Evolutionary conservation across 257 asterid genomes (phyloP).

Genomic region (Penstemon davidsonii): DNA sequence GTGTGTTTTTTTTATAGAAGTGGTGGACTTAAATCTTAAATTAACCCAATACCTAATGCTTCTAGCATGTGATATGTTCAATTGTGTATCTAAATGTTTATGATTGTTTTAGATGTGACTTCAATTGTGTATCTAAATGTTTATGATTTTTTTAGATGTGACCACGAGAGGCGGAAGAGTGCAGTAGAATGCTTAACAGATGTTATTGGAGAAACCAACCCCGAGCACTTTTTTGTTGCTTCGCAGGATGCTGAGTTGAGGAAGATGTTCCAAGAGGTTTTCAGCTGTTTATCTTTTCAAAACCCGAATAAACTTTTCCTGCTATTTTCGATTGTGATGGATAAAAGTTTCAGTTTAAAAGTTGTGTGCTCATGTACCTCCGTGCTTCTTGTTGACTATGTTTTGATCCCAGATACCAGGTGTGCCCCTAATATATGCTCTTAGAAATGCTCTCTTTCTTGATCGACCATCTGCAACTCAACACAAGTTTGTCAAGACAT

Average conservation of each 20-base stretch:
- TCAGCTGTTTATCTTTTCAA: not conserved
- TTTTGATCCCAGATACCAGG: conserved; percentile 72
- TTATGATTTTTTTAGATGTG: conserved; percentile 58
- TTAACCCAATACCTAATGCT: not conserved
- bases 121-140: conserved; percentile 22
- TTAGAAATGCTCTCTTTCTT: conserved; percentile 76
- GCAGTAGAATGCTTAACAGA: conserved; percentile 73
- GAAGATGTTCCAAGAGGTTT: conserved; percentile 72
- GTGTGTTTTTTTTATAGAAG: too few relatives aligned
- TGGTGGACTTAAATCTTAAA: not conserved
- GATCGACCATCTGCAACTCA: conserved; percentile 80
- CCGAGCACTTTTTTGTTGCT: conserved; percentile 86
- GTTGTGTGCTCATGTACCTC: conserved; percentile 1
- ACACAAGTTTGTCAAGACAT: conserved; percentile 58
- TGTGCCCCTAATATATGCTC: conserved; percentile 74
- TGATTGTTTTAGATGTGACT: conserved; percentile 59
- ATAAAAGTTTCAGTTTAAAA: not conserved
- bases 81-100: conserved; percentile 24
- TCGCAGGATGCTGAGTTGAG: conserved; percentile 87
- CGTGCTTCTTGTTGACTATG: not conserved
- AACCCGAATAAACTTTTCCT: not conserved
- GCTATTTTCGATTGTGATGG: conserved; percentile 5
- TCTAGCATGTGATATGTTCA: conserved; percentile 11
- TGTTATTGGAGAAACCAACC: conserved; percentile 70
- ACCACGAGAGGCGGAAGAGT: conserved; percentile 74